phyloP scores from a whole-genome alignment of 2,329 filamentous ascomycete species.

The Incumbomyces lentus region DNA sequence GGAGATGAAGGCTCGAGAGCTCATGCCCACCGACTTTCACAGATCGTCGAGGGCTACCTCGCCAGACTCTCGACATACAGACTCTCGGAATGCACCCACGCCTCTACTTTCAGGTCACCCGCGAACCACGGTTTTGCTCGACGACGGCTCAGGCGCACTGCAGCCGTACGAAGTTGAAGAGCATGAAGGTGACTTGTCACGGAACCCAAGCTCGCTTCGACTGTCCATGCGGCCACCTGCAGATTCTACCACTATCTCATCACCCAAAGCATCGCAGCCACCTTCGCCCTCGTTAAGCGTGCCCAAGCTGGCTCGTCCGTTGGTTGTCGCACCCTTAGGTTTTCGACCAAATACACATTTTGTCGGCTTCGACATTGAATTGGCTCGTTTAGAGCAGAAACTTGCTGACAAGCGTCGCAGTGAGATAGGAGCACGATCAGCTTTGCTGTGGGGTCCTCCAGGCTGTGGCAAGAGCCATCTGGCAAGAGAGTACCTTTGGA shows the following conservation, averaged over 20 bases:
- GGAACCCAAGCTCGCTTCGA: constrained; percentile 7
- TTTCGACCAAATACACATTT: constrained; percentile 56
- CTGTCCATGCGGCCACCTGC: background rate
- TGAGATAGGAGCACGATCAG: constrained; percentile 49
- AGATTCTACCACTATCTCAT: constrained; percentile 7
- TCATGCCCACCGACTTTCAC: constrained; percentile 23
- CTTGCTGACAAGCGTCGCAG: constrained; percentile 50
- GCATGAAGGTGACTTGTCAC: constrained; percentile 1
- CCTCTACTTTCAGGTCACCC: constrained; percentile 7
- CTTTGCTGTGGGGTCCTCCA: constrained; percentile 53
- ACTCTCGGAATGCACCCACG: constrained; percentile 21
- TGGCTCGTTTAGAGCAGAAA: constrained; percentile 49
- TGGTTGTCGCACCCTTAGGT: constrained; percentile 42
- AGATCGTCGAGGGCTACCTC: constrained; percentile 13
- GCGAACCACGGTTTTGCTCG: background rate
- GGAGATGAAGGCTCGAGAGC: constrained; percentile 29
- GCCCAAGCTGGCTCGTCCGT: constrained; percentile 18
- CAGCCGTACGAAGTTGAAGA: constrained; percentile 19
- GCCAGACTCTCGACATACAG: constrained; percentile 20
- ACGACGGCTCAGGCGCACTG: background rate
- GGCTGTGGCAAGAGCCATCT: constrained; percentile 61
- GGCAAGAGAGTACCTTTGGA: constrained; percentile 56
- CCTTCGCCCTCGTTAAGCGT: background rate
- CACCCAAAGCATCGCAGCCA: constrained; percentile 4
- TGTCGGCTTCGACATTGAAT: constrained; percentile 49